Percentiles rank a stretch among this genome's conserved stretches.
These are phyloP conservation scores for Fraxinus angustifolia DNA, from an alignment of 305 asterid genomes.

Conservation along the genomic window DNA sequence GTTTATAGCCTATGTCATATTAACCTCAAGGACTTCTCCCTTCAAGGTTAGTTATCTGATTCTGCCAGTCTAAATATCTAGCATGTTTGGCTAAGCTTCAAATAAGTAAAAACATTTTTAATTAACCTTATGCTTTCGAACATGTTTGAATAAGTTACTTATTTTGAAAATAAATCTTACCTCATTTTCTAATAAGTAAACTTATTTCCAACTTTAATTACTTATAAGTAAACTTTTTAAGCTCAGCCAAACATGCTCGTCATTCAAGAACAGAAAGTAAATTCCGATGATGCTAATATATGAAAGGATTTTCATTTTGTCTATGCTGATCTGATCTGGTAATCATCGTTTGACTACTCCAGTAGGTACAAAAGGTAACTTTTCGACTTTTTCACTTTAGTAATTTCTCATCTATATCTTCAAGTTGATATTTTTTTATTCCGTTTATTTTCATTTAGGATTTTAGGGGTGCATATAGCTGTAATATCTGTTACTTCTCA, in stretches of 20 bases:
- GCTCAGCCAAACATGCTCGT: neutral
- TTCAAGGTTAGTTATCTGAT: slow-evolving; percentile 67
- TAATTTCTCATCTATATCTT: slow-evolving; percentile 6
- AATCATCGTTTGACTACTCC: slow-evolving; percentile 34
- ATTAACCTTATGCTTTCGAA: neutral
- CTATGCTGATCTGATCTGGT: slow-evolving; percentile 40
- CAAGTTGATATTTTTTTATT: neutral
- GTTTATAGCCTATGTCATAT: slow-evolving; percentile 69
- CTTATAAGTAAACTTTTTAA: neutral
- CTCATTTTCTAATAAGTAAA: neutral
- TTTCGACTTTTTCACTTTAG: slow-evolving; percentile 16
- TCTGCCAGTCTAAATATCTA: slow-evolving; percentile 7
- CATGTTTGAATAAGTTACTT: neutral
- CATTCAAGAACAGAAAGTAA: slow-evolving; percentile 3
- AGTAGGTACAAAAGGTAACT: slow-evolving; percentile 79
- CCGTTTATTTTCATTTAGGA: neutral
- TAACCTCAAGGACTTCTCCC: slow-evolving; percentile 94
- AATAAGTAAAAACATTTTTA: neutral
- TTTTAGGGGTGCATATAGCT: neutral
- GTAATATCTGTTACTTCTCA: neutral
- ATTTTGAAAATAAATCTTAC: neutral
- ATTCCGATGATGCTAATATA: slow-evolving; percentile 33
- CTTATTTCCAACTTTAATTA: neutral
- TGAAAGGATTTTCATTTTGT: slow-evolving; percentile 26
- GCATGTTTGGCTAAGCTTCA: neutral